Evolutionary conservation across 140 eudicot genomes (phyloP), one percentile per base, ranked within the genome.

Genomic region (Bidens hawaiensis): DNA sequence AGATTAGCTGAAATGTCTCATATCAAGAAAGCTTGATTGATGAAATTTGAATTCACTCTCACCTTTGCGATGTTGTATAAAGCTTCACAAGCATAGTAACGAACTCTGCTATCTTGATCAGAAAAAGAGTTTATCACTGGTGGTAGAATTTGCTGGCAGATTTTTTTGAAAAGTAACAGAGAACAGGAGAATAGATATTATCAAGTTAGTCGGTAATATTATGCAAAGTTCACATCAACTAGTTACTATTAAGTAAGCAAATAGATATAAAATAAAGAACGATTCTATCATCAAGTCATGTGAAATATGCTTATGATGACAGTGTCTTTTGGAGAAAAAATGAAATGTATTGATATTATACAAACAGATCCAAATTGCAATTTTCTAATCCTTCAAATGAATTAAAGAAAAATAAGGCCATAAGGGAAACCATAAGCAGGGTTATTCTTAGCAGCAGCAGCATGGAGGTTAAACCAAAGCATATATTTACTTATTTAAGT

Each of bases 51-150:
- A 12, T 57, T 50, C 36, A 52, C 31, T 27, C 67, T 75, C 83
- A 91, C 98, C 96, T 91, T 91, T 13, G 98, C 98, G 71, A 91
- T 91, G 74, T 91, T 91, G 76, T 91, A 91, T 68, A 91, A 80
- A 62, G 98, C 96, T 77, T 91, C 98, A 80, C 98, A 91, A 41
- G 98, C 98, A 84, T 91, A 91, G 53, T 91, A 91, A 8, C 96
- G 96, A 72, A 91, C 98, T 78, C 98, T 84, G 69, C 96, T 81
- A 78, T 91, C 98, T 84, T 84, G 96, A 65, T 91, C 96, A 36
- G 87, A 66, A 56, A 91, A 91, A 33, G 98, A 87, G 47, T 87
- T 67, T 64, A 91, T 77, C 64, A 91, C 96, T 25, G 98, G 98
- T 30, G 95, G 98, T 19, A 91, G 83, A 80, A 91, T 91, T 84